Percentiles rank a stretch among this genome's conserved stretches.
These are phyloP conservation scores for Rubia tinctorum DNA, from an alignment of 305 asterid genomes.

Conservation along the genomic window DNA sequence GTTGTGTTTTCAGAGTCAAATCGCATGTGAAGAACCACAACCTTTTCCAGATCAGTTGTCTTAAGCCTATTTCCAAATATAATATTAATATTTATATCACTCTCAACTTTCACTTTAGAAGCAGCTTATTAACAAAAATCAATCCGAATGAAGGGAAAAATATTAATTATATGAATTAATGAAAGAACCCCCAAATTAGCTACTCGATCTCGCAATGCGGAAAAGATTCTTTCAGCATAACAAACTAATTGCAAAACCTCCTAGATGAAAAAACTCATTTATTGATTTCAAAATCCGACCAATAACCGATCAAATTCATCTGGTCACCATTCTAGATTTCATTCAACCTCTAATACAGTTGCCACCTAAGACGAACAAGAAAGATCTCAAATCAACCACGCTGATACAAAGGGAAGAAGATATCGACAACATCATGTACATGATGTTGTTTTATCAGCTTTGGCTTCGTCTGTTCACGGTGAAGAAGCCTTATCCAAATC, in stretches of 20 bases:
- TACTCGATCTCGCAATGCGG: not conserved
- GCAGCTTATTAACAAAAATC: not conserved
- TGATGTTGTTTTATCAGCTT: conserved; percentile 4
- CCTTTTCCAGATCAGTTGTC: not conserved
- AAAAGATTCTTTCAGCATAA: too few relatives aligned
- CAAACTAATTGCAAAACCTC: not conserved
- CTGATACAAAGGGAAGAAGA: conserved; percentile 5
- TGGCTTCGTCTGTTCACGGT: conserved; percentile 14
- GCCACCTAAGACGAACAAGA: not conserved
- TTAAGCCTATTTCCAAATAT: not conserved
- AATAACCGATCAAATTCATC: too few relatives aligned
- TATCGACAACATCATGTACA: not conserved
- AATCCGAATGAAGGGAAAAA: not conserved
- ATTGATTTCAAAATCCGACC: too few relatives aligned
- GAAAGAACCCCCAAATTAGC: not conserved
- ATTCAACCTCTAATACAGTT: conserved; percentile 6
- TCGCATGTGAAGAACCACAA: not conserved
- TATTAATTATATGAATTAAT: not conserved
- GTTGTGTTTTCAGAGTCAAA: not conserved
- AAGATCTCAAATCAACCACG: conserved; percentile 11
- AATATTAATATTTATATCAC: not conserved
- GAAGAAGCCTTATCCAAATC: conserved; percentile 18
- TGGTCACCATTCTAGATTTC: conserved; percentile 2
- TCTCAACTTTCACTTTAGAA: not conserved
- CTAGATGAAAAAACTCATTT: not conserved